Percentiles rank a stretch among this genome's conserved stretches.
phyloP scores from a whole-genome alignment of 2,329 filamentous ascomycete genomes.

The Dothistroma septosporum region DNA sequence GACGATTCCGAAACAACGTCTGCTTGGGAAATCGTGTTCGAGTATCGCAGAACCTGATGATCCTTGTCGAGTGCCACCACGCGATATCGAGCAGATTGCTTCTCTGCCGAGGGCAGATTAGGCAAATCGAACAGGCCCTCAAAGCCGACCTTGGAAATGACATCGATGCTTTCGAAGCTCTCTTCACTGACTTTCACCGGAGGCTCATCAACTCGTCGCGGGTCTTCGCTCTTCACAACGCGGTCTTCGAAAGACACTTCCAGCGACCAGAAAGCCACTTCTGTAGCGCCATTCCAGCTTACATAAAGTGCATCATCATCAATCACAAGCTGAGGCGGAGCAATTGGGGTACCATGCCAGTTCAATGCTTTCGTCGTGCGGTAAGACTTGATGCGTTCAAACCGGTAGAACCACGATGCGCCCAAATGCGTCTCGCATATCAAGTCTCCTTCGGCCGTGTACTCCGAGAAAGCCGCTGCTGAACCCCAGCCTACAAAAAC shows the following conservation, averaged over 20 bases:
- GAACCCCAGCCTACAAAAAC: slow-evolving; percentile 56
- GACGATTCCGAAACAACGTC: slow-evolving; percentile 11
- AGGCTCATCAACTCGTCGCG: slow-evolving; percentile 35
- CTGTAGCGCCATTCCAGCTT: slow-evolving; percentile 51
- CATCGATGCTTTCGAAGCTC: slow-evolving; percentile 35
- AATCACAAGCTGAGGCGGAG: slow-evolving; percentile 25
- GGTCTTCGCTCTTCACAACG: neutral
- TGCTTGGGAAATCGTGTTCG: slow-evolving; percentile 8
- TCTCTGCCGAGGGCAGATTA: neutral
- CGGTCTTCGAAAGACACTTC: slow-evolving; percentile 20
- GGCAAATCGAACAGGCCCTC: slow-evolving; percentile 25
- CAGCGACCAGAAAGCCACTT: slow-evolving; percentile 44
- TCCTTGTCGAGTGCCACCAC: slow-evolving; percentile 24
- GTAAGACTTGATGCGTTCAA: slow-evolving; percentile 36
- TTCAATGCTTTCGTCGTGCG: slow-evolving; percentile 35
- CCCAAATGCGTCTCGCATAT: slow-evolving; percentile 44
- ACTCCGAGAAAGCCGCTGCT: slow-evolving; percentile 50
- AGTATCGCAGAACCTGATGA: slow-evolving; percentile 21
- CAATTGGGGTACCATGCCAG: slow-evolving; percentile 27
- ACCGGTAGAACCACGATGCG: slow-evolving; percentile 28
- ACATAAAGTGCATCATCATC: slow-evolving; percentile 42
- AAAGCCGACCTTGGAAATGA: slow-evolving; percentile 23
- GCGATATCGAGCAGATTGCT: slow-evolving; percentile 15
- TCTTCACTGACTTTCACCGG: slow-evolving; percentile 71
- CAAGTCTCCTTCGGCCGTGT: slow-evolving; percentile 37